Conservation (phyloP, 768 basidiomycete genomes). For the Steccherinum ochraceum region DNA sequence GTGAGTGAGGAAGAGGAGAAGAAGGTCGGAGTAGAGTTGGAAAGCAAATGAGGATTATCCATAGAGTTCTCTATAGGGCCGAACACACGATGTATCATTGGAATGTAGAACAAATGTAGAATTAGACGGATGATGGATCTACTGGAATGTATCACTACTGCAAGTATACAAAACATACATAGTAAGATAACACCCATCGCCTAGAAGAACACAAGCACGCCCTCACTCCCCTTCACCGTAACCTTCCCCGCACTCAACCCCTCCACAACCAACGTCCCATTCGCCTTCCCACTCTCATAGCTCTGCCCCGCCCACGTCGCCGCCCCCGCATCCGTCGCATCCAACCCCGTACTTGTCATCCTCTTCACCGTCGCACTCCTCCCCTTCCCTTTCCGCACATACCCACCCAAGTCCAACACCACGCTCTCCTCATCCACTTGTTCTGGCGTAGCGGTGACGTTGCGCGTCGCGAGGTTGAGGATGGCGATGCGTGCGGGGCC, state of each 20-base stretch:
- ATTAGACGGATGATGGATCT: neutral
- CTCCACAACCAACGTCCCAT: slow-evolving; percentile 19
- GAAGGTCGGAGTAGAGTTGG: slow-evolving; percentile 4
- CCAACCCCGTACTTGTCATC: slow-evolving; percentile 24
- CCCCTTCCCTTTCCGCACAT: neutral
- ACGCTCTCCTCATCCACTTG: slow-evolving; percentile 7
- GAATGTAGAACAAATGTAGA: no score
- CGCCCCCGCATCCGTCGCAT: slow-evolving; percentile 19
- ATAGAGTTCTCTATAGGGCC: no score
- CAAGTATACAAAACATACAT: no score
- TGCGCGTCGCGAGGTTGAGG: slow-evolving; percentile 22
- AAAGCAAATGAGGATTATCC: no score
- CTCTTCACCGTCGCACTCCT: slow-evolving; percentile 16
- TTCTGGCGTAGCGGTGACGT: slow-evolving; percentile 12
- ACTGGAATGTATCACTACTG: neutral
- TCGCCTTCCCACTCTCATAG: slow-evolving; percentile 23
- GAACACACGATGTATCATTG: no score
- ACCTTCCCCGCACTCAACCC: slow-evolving; percentile 15
- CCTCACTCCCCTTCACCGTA: slow-evolving; percentile 22
- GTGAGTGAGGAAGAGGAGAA: neutral
- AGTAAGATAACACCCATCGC: no score
- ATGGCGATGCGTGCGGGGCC: slow-evolving; percentile 20
- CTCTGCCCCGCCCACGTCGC: slow-evolving; percentile 27
- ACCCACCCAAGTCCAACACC: slow-evolving; percentile 13
- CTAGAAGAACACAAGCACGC: slow-evolving; percentile 24